These are phyloP conservation scores for Solanum sitiens DNA, from an alignment of 257 asterid genomes.

Conservation along the genomic window DNA sequence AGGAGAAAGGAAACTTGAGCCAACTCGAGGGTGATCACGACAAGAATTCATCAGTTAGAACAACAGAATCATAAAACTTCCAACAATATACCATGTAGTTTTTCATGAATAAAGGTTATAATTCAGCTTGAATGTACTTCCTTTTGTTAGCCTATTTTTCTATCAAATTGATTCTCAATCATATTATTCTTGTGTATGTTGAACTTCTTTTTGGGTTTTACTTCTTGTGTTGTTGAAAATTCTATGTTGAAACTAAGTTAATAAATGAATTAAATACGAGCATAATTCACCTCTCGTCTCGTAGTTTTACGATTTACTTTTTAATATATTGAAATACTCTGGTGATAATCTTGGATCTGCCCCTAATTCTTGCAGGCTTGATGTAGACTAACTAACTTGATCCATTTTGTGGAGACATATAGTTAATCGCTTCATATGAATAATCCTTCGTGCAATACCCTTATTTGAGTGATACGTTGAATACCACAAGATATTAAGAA, in stretches of 20 bases:
- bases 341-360: background rate
- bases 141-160: background rate
- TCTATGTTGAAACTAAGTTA: background rate
- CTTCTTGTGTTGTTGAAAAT: background rate
- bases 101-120: background rate
- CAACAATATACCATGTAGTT: background rate
- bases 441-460: too few relatives aligned
- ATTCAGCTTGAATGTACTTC: background rate
- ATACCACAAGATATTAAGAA: too few relatives aligned
- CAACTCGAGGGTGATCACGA: constrained; percentile 77
- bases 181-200: background rate
- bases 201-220: background rate
- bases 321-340: background rate
- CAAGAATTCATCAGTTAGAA: constrained; percentile 20
- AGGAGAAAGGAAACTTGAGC: constrained; percentile 96
- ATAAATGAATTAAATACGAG: background rate
- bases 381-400: background rate
- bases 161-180: background rate
- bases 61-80: background rate
- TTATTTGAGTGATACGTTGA: too few relatives aligned
- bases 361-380: background rate
- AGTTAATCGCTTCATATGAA: too few relatives aligned
- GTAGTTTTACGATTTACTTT: background rate
- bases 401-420: background rate
- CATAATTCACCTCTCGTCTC: background rate